Evolutionary conservation across 1,139 yeast genomes (phyloP), one percentile per base, ranked within the genome.

Genomic region (Diutina neorugosa): DNA sequence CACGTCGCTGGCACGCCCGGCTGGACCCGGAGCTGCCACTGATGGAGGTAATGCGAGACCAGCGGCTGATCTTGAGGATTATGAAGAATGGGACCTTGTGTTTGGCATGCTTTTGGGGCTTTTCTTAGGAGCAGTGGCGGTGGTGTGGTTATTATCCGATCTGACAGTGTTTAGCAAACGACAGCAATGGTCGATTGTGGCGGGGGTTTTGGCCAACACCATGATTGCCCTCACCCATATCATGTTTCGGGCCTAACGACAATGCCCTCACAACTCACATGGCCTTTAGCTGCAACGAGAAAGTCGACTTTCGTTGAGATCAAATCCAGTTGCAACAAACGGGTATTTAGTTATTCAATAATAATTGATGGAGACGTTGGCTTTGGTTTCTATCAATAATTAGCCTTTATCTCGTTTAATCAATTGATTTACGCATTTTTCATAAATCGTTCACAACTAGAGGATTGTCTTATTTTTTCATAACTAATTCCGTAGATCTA

Each of bases 61-160:
- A 1, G 43, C 48, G 19, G 57, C 58, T 9, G 76, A 72, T 51
- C 56, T 65, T 44, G 75, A 65, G 53, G 78, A 65, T 59, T 67
- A 66, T 51, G 74, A 76, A 37, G 83, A 82, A 60, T 78, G 74
- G 55, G 88, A 84, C 59, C 64, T 84, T 48, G 65, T 85, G n/a
- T 57, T 84, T 25, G 91, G 91, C 4, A 73, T 84, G 8, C 62
- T 78, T 18, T 64, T 83, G 7, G 93, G 94, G 0, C 77, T 82
- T 51, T 75, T 81, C 46, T 66, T 85, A 43, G 94, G 94, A 0
- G 77, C 81, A 0, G 66, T 82, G 50, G 80, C 86, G 14, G 60
- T 83, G 23, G 70, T 85, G 23, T 70, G 85, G 56, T 60, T 84
- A 51, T 67, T 77, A 53, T 73, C 76, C 51, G 86, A 82, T 55